Evolutionary conservation across 140 eudicot genomes (phyloP).

Genomic region (Anethum foeniculum): DNA sequence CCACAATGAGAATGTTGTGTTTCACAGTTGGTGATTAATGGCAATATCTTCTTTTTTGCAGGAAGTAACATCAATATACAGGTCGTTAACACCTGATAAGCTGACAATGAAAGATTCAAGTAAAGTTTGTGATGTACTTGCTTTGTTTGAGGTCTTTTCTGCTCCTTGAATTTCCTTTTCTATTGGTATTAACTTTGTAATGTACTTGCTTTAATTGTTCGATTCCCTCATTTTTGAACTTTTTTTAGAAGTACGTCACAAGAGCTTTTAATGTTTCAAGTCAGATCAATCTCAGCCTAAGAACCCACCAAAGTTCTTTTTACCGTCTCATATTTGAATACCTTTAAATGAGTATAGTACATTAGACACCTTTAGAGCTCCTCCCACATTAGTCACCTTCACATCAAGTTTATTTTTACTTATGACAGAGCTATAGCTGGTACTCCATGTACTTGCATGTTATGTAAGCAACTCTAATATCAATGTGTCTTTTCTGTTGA

Average conservation of each 20-base stretch:
- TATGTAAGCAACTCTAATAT: neutral
- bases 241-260: neutral
- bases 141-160: slow-evolving; percentile 1
- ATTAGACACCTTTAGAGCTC: neutral
- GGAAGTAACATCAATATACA: slow-evolving; percentile 10
- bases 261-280: neutral
- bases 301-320: neutral
- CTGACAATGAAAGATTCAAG: slow-evolving; percentile 4
- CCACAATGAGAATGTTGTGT: neutral
- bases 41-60: neutral
- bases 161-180: neutral
- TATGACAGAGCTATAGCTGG: neutral
- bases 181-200: neutral
- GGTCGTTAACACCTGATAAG: neutral
- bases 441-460: neutral
- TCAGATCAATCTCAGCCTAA: neutral
- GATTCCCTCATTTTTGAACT: neutral
- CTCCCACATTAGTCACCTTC: neutral
- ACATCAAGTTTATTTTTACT: neutral
- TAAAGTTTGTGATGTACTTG: slow-evolving; percentile 7
- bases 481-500: neutral
- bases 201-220: neutral
- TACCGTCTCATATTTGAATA: neutral
- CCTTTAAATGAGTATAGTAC: neutral
- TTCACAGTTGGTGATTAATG: neutral